A percentile compares a stretch with the other conserved stretches of the same genome.
Evolutionary conservation across 257 asterid species (phyloP).

Genomic region (Rehmannia glutinosa): DNA sequence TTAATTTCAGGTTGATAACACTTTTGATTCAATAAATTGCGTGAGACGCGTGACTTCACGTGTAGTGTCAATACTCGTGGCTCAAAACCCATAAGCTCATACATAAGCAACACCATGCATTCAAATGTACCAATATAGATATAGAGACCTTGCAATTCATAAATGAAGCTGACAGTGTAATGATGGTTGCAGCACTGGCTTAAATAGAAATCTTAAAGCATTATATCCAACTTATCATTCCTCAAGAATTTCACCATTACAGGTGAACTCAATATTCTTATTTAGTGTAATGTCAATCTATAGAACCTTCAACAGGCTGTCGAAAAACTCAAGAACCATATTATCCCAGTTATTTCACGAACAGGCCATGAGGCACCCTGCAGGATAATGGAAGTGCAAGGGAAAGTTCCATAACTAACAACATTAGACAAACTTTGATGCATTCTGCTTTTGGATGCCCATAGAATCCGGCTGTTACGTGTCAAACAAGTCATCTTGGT

Average conservation of each 20-base stretch:
- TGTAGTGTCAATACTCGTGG: neutral
- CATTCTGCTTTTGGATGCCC: no score
- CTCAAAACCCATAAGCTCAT: constrained; percentile 3
- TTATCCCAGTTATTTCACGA: no score
- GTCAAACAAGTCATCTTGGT: no score
- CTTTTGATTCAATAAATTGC: neutral
- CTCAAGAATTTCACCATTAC: neutral
- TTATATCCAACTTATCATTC: neutral
- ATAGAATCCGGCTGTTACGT: no score
- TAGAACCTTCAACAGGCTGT: neutral
- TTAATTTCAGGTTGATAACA: neutral
- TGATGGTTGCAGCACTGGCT: neutral
- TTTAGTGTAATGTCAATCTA: no score
- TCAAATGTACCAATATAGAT: constrained; percentile 8
- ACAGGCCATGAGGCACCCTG: no score
- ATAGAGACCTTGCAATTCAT: neutral
- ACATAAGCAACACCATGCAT: neutral
- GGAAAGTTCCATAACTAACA: no score
- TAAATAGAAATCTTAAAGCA: neutral
- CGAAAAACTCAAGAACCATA: no score
- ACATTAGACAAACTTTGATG: no score
- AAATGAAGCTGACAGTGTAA: neutral
- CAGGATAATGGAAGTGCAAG: no score
- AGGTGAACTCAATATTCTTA: neutral
- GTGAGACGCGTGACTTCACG: neutral